Percentiles rank a stretch among this genome's conserved stretches.
These are phyloP conservation scores for Saccharomyces paradoxus DNA, from an alignment of 805 yeast genomes.

Conservation along the genomic window DNA sequence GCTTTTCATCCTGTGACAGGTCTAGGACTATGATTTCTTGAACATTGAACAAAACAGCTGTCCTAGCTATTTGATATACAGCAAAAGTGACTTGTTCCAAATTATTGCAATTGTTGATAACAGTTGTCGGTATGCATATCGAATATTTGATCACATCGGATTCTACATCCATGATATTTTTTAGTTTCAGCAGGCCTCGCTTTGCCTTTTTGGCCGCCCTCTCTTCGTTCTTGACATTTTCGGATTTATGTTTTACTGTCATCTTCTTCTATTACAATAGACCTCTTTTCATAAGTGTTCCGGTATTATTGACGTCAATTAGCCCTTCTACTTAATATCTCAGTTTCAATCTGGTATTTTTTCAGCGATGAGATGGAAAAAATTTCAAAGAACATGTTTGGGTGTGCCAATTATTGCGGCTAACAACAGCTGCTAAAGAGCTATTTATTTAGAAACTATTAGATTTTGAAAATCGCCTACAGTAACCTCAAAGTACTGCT, in stretches of 20 bases:
- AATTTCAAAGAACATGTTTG: neutral
- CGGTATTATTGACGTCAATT: neutral
- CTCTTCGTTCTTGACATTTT: neutral
- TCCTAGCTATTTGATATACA: slow-evolving; percentile 71
- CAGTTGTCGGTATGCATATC: slow-evolving; percentile 63
- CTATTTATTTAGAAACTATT: too few species aligned
- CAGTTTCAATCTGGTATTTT: neutral
- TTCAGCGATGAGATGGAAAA: neutral
- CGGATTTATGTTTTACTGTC: neutral
- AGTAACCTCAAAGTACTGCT: neutral
- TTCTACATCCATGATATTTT: neutral
- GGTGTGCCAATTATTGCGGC: neutral
- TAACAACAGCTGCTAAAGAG: neutral
- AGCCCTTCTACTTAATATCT: neutral
- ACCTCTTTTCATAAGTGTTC: neutral
- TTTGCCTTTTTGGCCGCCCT: neutral
- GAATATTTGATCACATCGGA: slow-evolving; percentile 33
- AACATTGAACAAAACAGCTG: slow-evolving; percentile 57
- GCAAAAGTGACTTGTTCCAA: slow-evolving; percentile 62
- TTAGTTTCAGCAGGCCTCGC: neutral
- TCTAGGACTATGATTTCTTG: slow-evolving; percentile 66
- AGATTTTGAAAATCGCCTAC: neutral
- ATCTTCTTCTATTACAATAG: neutral
- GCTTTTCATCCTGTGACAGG: slow-evolving; percentile 29
- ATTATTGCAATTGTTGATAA: slow-evolving; percentile 51